Conservation (phyloP, 495 filamentous ascomycete genomes). For the Lophiotrema nucula region DNA sequence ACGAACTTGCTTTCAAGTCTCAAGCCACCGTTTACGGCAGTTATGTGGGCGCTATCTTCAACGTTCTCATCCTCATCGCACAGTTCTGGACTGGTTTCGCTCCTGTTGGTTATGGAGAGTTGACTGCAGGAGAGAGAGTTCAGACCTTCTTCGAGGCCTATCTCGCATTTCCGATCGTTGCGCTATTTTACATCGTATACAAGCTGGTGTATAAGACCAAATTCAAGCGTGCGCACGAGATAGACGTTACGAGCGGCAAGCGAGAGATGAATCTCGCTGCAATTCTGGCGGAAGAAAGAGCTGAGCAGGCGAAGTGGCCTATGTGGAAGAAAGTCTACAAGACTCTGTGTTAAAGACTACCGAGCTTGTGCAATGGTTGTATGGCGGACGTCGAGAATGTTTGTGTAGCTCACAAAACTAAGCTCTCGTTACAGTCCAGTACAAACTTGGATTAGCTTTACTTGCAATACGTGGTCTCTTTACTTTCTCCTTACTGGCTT, state of each 20-base stretch:
- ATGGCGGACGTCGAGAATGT: too few species aligned
- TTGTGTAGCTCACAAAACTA: too few species aligned
- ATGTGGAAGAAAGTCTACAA: constrained; percentile 38
- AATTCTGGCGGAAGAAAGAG: constrained; percentile 33
- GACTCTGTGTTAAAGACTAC: constrained; percentile 33
- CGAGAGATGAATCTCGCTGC: constrained; percentile 34
- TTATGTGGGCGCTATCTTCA: constrained; percentile 78
- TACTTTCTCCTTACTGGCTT: too few species aligned
- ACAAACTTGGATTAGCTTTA: too few species aligned
- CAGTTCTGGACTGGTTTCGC: constrained; percentile 39
- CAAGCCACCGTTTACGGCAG: constrained; percentile 81
- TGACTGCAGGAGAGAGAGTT: constrained; percentile 32
- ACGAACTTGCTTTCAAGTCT: constrained; percentile 79
- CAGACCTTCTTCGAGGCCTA: constrained; percentile 33
- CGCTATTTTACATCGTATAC: constrained; percentile 25
- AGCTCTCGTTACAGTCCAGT: too few species aligned
- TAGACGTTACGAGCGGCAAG: constrained; percentile 35
- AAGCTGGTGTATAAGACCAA: constrained; percentile 31
- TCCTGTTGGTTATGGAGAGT: constrained; percentile 36
- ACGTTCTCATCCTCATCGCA: constrained; percentile 58
- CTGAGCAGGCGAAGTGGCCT: constrained; percentile 30
- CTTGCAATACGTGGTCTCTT: too few species aligned
- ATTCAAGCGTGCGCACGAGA: constrained; percentile 29
- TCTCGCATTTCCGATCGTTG: constrained; percentile 35
- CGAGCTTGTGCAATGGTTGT: too few species aligned